Base-by-base conservation (phyloP, 2,329 filamentous ascomycete species). In the Hymenoscyphus occultus region DNA sequence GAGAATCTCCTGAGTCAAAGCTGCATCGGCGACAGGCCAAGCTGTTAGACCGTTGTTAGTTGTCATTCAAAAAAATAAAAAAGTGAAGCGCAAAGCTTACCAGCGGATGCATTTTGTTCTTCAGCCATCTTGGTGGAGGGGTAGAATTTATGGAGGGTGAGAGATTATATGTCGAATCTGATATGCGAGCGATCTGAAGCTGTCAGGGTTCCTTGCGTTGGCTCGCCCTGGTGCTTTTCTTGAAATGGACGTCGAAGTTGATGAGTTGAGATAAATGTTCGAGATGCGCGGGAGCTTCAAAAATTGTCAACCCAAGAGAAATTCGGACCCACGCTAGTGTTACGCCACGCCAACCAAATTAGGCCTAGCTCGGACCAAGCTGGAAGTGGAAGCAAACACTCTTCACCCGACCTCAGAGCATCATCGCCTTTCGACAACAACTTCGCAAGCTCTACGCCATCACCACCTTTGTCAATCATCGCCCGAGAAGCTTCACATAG, bases 1-100 rank as follows among this genome's bases (percentile, higher is more conserved):
- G 70, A 97, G 86, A 69, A 97, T 87, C 78, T 93, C 89, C 82
- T 93, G 89, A n/a, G 66, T 86, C 70, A 96, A 83, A 73, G 86
- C 85, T 75, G 86, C 83, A 76, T 92, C 89, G 78, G 90, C 89
- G 77, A 90, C 78, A 68, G 88, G 89, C 88, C 88, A 91, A 70
- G 88, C 87, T 85, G 67, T 54, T 22, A 40, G 16, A 40, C 39
- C 32, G 39, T 62, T 45, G 65, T 63, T 28, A 63, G 61, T 42
- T 35, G 40, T 58, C 45, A 4, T 51, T 22, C 5, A 10, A 14
- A 16, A 42, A 19, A n/a, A n/a, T n/a, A n/a, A 14, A 54, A 42
- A 56, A 42, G 40, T 48, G 42, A 31, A 61, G 57, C 56, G 7
- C 19, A 32, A 35, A 59, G 65, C 69, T 61, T 70, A 71, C 72